Base-by-base conservation (phyloP, 2,329 filamentous ascomycete species). In the Hymenoscyphus occultus region DNA sequence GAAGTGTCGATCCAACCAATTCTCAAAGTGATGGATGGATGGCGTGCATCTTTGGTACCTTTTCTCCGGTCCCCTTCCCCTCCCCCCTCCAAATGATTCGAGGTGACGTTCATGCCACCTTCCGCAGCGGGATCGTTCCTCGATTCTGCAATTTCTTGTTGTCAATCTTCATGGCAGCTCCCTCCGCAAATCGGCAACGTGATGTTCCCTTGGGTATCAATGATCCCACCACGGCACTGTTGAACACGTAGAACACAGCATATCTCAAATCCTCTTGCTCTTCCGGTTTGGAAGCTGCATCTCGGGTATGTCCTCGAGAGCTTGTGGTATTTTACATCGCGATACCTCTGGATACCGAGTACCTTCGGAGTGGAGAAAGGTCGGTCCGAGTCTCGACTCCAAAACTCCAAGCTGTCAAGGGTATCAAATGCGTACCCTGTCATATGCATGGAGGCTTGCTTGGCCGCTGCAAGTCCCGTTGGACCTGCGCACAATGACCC, bases 1-100 rank as follows among this genome's bases (percentile, higher is more conserved):
- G 60, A 62, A 19, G n/a, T 22, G 66, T 35, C 51, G 66, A 68
- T 68, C 64, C 56, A 62, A 63, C 66, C 62, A 51, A 48, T 64
- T 65, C 60, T 51, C 60, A 62, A 68, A 56, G 63, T 65, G 66
- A 61, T 63, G 16, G 39, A 32, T 32, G 28, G 40, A 22, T 22
- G 22, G 22, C 31, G 60, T 62, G 40, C 56, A 48, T 56, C 60
- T 62, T 45, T 62, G 16, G 60, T 61, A 63, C 64, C 39, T 59
- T 45, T 39, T 31, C n/a, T 61, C 39, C 42, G 40, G 22, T 22
- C 22, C 22, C 22, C 22, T 22, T 22, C 22, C 28, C 22, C 28
- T 28, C 22, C 39, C 60, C 39, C n/a, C 45, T 51, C 45, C 19
- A 51, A 51, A 51, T 51, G 45, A n/a, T 22, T 51, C 45, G 9